Evolutionary conservation across 202 grass and related monocot species (phyloP), one percentile per base, ranked within the genome.

Genomic region (Zizania palustris): DNA sequence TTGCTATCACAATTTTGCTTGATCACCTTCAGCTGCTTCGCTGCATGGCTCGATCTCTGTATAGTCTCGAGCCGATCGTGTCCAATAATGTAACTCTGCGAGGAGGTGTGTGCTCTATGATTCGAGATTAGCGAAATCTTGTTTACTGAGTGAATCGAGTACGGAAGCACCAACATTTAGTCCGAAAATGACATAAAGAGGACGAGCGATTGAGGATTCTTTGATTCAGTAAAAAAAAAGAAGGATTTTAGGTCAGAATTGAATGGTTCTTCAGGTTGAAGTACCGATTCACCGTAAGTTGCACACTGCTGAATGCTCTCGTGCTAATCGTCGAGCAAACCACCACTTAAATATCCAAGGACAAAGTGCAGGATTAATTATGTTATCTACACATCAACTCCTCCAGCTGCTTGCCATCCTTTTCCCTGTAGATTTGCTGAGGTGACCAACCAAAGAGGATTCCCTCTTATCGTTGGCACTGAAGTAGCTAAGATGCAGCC

Each of bases 381-480:
- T 71, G 60, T 45, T 77, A 70, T 69, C 71, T 35, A 63, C 3
- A 14, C 45, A 44, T 55, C 59, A n/a, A 38, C 33, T 13, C 13
- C 18, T 18, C 60, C 49, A 44, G 83, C 71, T 69, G 40, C 46
- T 50, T 7, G 71, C 39, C 66, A 39, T 20, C 34, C 11, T 22
- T 60, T 67, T 67, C 36, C 11, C 45, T 53, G 73, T 36, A 54
- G 54, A 67, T 54, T 42, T 82, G 45, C 78, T 36, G 34, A 60
- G 79, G 46, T 39, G 60, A 65, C 6, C 53, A 9, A 35, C 21
- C 43, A 55, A 44, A 73, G 53, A 28, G 43, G 74, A 79, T 87
- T 83, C 85, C 68, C 45, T 61, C 80, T 87, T 79, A 87, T 87
- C 79, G n/a, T 39, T 8, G 33, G 59, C 50, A 35, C n/a, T 40